Evolutionary conservation across 805 yeast genomes (phyloP), one percentile per base, ranked within the genome.

Genomic region (Candida germanica): DNA sequence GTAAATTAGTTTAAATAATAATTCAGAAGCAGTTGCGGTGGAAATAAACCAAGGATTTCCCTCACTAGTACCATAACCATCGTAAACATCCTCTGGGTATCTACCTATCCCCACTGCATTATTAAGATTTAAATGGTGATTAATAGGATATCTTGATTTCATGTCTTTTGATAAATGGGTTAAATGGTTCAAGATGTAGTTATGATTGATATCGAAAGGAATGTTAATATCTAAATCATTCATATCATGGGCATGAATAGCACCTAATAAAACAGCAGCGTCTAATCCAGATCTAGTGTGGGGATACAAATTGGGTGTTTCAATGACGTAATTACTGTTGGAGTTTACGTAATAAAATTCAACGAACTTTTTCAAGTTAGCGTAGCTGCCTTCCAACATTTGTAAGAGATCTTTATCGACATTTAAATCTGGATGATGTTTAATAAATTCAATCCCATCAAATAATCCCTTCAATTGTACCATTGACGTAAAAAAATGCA

Each of bases 1-100:
- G 53, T 62, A 62, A 18, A 83, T 65, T 40, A 75, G 53, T 50
- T 74, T 77, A 57, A 73, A 82, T 28, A 83, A 53, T 12, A 81
- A 47, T 53, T 82, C 86, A 4, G 86, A 65, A 2, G 86, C 87
- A 3, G 83, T 67, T 0, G 83, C 75, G 1, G 91, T 84, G 3
- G 85, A 65, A 39, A 89, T 73, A 53, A 88, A 87, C 98, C 97
- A 89, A 5, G 98, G 97, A 51, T 89, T 88, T 3, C 96, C 97
- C 49, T 81, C 87, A 21, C 81, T 69, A 0, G 73, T 65, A 0
- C 78, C 79, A 41, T 67, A 62, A 0, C 96, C 96, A 56, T 89
- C 82, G 58, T 89, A 89, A 7, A 82, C 56, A 59, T 89, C 98
- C 53, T 89, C 98, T 1, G 97, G 96, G 53, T 89, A 89, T 53